Conservation (phyloP, 768 basidiomycete species). For the Serendipita sp. region DNA sequence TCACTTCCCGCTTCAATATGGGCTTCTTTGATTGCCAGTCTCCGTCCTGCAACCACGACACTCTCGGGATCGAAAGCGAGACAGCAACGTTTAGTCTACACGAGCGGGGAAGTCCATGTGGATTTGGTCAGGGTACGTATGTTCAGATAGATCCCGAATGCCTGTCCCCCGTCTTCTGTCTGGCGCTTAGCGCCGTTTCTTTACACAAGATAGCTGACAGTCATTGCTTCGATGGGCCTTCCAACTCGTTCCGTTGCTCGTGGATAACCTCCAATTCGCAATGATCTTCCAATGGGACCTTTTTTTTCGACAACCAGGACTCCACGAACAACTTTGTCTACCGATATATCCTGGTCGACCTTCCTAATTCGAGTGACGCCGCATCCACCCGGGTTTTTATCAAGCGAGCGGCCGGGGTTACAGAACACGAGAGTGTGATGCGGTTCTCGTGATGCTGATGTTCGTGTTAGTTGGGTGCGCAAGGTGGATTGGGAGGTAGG, state of each 20-base stretch:
- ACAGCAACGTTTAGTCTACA: conserved; percentile 27
- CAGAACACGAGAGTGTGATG: conserved; percentile 6
- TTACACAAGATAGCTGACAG: neutral
- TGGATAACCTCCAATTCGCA: neutral
- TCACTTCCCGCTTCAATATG: neutral
- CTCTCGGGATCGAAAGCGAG: conserved; percentile 10
- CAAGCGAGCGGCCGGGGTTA: conserved; percentile 4
- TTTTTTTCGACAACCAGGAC: conserved; percentile 28
- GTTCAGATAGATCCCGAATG: neutral
- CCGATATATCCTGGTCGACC: conserved; percentile 60
- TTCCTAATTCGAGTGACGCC: conserved; percentile 41
- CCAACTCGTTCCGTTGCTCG: neutral
- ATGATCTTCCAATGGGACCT: neutral
- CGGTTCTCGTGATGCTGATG: conserved; percentile 1
- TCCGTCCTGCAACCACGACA: conserved; percentile 1
- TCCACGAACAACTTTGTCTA: conserved; percentile 62
- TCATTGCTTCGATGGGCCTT: neutral
- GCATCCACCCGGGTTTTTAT: neutral
- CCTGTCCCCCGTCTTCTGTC: neutral
- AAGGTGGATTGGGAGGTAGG: too few species aligned
- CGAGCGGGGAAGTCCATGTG: conserved; percentile 69
- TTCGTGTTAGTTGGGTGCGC: neutral
- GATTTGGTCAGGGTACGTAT: conserved; percentile 46
- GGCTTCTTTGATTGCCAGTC: neutral
- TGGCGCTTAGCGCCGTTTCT: neutral